Evolutionary conservation across 1,284 basidiomycete genomes (phyloP).

Genomic region (Puccinia coronata): DNA sequence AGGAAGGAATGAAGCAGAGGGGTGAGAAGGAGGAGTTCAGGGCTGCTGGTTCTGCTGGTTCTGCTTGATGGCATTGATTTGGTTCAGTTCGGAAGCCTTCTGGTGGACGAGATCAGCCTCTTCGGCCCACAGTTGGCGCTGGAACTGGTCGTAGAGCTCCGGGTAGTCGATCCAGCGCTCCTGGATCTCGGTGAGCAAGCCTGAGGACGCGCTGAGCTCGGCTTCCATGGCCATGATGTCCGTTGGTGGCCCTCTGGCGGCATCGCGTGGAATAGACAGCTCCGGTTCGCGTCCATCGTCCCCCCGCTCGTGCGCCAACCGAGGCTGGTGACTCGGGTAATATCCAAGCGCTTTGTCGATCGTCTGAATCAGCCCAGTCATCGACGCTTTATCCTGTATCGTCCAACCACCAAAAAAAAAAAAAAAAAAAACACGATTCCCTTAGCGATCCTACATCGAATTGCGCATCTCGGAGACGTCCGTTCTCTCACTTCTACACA

Average conservation of each 20-base stretch:
- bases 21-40: neutral
- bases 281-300: conserved; percentile 12
- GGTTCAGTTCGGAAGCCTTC: conserved; percentile 23
- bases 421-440: neutral
- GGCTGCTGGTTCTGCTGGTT: neutral
- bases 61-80: conserved; percentile 23
- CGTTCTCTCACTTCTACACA: conserved; percentile 71
- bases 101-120: conserved; percentile 34
- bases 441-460: neutral
- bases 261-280: conserved; percentile 58
- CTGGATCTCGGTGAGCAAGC: conserved; percentile 65
- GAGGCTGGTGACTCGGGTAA: conserved; percentile 69
- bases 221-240: conserved; percentile 65
- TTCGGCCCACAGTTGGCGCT: conserved; percentile 42
- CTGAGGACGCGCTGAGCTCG: conserved; percentile 63
- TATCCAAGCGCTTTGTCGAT: conserved; percentile 89
- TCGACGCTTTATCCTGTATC: conserved; percentile 77
- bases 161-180: conserved; percentile 55
- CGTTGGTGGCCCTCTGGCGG: conserved; percentile 64
- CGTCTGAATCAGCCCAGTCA: conserved; percentile 77
- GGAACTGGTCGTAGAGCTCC: conserved; percentile 20
- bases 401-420: neutral
- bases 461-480: neutral
- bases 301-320: neutral
- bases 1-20: neutral